These are phyloP conservation scores for Rhodotorula sp. DNA, from an alignment of 1,284 basidiomycete genomes.

Conservation along the genomic window DNA sequence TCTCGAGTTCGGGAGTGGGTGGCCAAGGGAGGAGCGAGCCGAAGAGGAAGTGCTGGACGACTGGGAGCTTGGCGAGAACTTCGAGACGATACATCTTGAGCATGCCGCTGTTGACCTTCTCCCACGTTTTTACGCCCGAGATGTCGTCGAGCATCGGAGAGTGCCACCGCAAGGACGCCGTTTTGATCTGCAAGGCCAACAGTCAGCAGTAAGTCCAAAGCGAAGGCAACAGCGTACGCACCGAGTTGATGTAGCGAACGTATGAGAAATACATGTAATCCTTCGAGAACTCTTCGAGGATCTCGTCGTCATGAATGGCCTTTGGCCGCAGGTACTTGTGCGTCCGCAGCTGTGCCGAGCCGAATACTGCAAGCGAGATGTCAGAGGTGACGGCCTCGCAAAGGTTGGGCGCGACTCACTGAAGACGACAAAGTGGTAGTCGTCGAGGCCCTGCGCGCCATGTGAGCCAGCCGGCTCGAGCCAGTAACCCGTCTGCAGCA, in stretches of 20 bases:
- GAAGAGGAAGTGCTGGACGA: constrained; percentile 95
- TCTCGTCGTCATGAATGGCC: constrained; percentile 84
- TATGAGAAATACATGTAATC: constrained; percentile 98
- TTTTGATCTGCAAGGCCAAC: constrained; percentile 69
- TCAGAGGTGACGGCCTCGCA: background rate
- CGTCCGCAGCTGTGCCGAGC: constrained; percentile 40
- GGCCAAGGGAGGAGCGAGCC: constrained; percentile 77
- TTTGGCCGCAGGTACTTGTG: constrained; percentile 90
- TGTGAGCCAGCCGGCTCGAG: constrained; percentile 90
- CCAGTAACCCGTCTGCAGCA: constrained; percentile 93
- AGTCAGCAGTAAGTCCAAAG: no score
- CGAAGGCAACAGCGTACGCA: constrained; percentile 49
- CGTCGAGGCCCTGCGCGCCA: constrained; percentile 97
- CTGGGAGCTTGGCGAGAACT: constrained; percentile 90
- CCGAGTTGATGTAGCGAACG: constrained; percentile 94
- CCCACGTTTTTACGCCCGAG: constrained; percentile 93
- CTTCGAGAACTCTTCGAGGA: constrained; percentile 87
- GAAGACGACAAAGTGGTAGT: constrained; percentile 96
- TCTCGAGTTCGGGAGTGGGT: constrained; percentile 53
- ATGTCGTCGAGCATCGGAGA: constrained; percentile 99
- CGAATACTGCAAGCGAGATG: constrained; percentile 39
- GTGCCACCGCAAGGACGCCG: constrained; percentile 93
- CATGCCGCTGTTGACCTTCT: constrained; percentile 97
- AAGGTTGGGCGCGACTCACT: constrained; percentile 26
- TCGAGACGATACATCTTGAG: constrained; percentile 97